Conservation (phyloP, 306 rosid species). For the Ormosia semicastrata region DNA sequence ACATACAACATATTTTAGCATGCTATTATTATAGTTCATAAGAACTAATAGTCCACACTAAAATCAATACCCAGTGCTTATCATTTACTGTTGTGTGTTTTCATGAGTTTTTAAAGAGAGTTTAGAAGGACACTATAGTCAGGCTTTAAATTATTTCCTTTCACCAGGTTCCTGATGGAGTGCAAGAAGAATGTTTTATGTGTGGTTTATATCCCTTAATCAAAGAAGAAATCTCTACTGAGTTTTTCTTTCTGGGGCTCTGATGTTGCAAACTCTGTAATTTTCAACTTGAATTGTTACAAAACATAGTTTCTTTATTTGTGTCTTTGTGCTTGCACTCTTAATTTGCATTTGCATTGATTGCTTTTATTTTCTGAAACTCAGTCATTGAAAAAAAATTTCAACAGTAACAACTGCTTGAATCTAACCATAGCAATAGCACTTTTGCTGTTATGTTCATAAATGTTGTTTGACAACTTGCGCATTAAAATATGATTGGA, state of each 20-base stretch:
- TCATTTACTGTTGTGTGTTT: slow-evolving; percentile 14
- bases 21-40: background rate
- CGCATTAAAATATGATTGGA: slow-evolving; percentile 9
- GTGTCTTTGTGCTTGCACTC: background rate
- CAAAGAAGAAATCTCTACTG: background rate
- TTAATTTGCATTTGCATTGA: background rate
- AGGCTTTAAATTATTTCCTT: background rate
- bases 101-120: background rate
- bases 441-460: slow-evolving; percentile 6
- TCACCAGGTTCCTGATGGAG: background rate
- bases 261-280: background rate
- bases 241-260: background rate
- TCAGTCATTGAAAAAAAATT: background rate
- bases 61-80: background rate
- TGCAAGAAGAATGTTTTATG: background rate
- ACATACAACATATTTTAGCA: slow-evolving; percentile 5
- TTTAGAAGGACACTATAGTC: background rate
- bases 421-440: background rate
- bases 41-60: background rate
- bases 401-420: background rate
- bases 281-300: background rate
- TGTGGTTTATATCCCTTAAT: slow-evolving; percentile 1
- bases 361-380: background rate
- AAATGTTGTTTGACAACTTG: background rate
- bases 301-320: background rate